Evolutionary conservation across 768 basidiomycete species (phyloP).

Genomic region (Sutorius australiensis): DNA sequence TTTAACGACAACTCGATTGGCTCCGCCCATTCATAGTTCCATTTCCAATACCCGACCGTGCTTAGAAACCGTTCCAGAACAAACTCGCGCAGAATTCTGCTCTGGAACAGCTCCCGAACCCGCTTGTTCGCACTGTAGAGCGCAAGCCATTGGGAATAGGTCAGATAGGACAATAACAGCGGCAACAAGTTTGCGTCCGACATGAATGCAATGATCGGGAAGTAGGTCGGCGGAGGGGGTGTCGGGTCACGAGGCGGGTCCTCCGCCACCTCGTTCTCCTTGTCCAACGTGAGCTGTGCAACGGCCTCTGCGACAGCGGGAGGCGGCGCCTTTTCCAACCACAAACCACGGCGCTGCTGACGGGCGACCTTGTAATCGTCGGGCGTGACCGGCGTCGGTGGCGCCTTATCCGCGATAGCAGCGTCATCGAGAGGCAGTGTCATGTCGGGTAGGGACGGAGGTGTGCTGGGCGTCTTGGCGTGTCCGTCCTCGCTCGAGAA

Average conservation of each 20-base stretch:
- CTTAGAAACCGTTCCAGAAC: conserved; percentile 66
- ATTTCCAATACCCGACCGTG: conserved; percentile 69
- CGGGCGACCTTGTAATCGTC: conserved; percentile 41
- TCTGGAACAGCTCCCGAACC: conserved; percentile 50
- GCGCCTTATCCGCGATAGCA: not conserved
- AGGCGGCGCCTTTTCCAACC: conserved; percentile 39
- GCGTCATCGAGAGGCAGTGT: not conserved
- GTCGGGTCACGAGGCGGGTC: conserved; percentile 20
- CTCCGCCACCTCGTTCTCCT: conserved; percentile 8
- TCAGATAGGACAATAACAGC: conserved; percentile 52
- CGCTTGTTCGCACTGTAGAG: conserved; percentile 56
- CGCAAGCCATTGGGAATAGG: conserved; percentile 71
- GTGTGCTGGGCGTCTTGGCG: not conserved
- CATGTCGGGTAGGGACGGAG: not conserved
- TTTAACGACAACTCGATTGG: conserved; percentile 60
- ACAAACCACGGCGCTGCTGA: conserved; percentile 37
- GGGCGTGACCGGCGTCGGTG: conserved; percentile 25
- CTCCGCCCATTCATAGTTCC: conserved; percentile 54
- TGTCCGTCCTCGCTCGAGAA: conserved; percentile 11
- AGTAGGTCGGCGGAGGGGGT: conserved; percentile 31
- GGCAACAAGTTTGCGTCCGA: conserved; percentile 49
- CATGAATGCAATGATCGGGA: conserved; percentile 58
- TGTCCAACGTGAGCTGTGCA: conserved; percentile 17
- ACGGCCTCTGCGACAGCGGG: conserved; percentile 31
- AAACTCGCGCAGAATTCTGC: conserved; percentile 51